These are phyloP conservation scores for Metschnikowia koreensis DNA, from an alignment of 805 yeast genomes.

Conservation along the genomic window DNA sequence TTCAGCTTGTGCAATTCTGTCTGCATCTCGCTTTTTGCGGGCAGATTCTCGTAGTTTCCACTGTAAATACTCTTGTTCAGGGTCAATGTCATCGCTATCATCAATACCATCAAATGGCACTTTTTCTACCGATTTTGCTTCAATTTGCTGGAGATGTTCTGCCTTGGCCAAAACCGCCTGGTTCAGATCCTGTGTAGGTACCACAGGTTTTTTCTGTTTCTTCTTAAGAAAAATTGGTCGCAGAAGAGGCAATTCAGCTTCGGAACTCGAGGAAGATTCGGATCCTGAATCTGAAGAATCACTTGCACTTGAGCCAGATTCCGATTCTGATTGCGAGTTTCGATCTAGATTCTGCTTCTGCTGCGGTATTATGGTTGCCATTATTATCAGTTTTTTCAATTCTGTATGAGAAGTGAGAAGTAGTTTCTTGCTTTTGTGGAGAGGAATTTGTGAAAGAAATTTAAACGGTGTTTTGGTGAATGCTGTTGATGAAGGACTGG, in stretches of 20 bases:
- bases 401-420: not conserved
- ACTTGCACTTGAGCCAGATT: conserved; percentile 5
- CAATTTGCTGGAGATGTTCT: conserved; percentile 12
- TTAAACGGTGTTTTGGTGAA: not conserved
- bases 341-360: not conserved
- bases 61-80: conserved; percentile 40
- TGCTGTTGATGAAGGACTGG: not conserved
- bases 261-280: conserved; percentile 1
- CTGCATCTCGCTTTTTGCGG: conserved; percentile 40
- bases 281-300: conserved; percentile 4
- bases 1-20: conserved; percentile 28
- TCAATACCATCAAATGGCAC: conserved; percentile 39
- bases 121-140: conserved; percentile 8
- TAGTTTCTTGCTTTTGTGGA: too few species aligned
- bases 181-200: not conserved
- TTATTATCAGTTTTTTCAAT: not conserved
- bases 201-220: not conserved
- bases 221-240: conserved; percentile 17
- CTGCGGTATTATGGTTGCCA: not conserved
- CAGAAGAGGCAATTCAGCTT: conserved; percentile 3
- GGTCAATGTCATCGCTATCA: conserved; percentile 61
- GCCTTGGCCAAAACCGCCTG: conserved; percentile 11
- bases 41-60: conserved; percentile 43
- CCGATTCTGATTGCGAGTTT: not conserved
- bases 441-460: too few species aligned